Evolutionary conservation across 768 basidiomycete genomes (phyloP).

Genomic region (Thelephora aurantiotincta): DNA sequence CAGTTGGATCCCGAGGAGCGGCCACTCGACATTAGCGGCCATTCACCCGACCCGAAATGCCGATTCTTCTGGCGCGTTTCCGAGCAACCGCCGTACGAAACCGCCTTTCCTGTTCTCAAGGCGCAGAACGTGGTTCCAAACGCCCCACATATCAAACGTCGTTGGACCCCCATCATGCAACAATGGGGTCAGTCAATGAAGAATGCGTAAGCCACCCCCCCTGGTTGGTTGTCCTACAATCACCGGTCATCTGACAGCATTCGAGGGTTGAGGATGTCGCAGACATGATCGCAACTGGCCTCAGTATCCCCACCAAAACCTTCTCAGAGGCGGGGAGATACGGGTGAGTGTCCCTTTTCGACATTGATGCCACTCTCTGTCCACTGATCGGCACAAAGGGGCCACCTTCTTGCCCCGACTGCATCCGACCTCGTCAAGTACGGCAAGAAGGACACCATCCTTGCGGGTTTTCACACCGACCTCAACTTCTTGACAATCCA

Average conservation of each 20-base stretch:
- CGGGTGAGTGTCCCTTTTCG: slow-evolving; percentile 37
- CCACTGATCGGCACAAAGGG: slow-evolving; percentile 22
- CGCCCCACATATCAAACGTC: slow-evolving; percentile 35
- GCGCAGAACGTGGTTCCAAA: slow-evolving; percentile 74
- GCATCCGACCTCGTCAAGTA: slow-evolving; percentile 82
- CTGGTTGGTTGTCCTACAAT: not conserved
- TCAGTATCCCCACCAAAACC: slow-evolving; percentile 54
- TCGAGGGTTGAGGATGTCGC: slow-evolving; percentile 73
- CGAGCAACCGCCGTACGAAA: slow-evolving; percentile 60
- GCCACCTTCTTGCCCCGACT: slow-evolving; percentile 86
- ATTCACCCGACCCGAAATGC: slow-evolving; percentile 87
- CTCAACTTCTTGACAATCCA: slow-evolving; percentile 91
- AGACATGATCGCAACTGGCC: slow-evolving; percentile 76
- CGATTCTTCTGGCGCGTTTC: slow-evolving; percentile 88
- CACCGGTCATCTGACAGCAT: slow-evolving; percentile 1
- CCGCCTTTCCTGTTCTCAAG: slow-evolving; percentile 62
- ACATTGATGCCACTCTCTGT: not conserved
- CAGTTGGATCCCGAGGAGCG: slow-evolving; percentile 63
- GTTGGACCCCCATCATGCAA: slow-evolving; percentile 66
- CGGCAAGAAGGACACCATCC: slow-evolving; percentile 64
- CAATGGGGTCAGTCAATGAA: slow-evolving; percentile 87
- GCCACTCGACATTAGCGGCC: slow-evolving; percentile 70
- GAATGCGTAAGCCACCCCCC: slow-evolving; percentile 43
- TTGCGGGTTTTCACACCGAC: slow-evolving; percentile 91
- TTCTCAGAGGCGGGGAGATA: slow-evolving; percentile 75